Evolutionary conservation across 1,139 yeast species (phyloP), one percentile per base, ranked within the genome.

Genomic region (Candida frijolesensis): DNA sequence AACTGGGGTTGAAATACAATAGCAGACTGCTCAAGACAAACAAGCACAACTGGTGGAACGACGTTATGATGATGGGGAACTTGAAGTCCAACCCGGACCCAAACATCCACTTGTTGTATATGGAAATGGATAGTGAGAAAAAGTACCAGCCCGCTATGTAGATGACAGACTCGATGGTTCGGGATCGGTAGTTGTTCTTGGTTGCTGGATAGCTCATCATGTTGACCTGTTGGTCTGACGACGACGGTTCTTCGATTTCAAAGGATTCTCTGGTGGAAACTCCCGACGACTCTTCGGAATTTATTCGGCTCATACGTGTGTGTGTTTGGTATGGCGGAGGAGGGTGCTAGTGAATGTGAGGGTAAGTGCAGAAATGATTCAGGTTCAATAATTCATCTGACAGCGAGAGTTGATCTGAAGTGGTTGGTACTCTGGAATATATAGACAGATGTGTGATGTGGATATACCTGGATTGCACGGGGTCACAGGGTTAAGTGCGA

Each of bases 91-190:
- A 73, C 14, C 89, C 65, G 68, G 78, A 45, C 41, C 95, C 92
- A 71, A 92, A 94, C 97, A 94, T 92, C 97, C 97, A 92, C 68
- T 92, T 94, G 74, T 94, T 94, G 72, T 94, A 94, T 34, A 92
- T 76, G n/a, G 96, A 87, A 30, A 92, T 82, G 12, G 89, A 70
- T 53, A 90, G 77, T 12, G 96, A 87, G 55, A 84, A 84, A 15
- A 75, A 52, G 60, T 83, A 83, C 89, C 75, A 72, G 60, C 80
- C 81, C 11, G 62, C 52, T 33, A 76, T 76, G 59, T 73, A 76
- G 11, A 64, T 35, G 4, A 48, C 39, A 3, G 59, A 55, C 44
- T 55, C 51, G 30, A 50, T 46, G 7, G 51, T 50, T 32, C 37
- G 43, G 12, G 48, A 44, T 39, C 45, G 18, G 15, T 42, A 44